A percentile compares a stretch with the other conserved stretches of the same genome.
Conservation (phyloP, 225 moss, liverwort and hornwort species). For the Rhytidiadelphus loreus region DNA sequence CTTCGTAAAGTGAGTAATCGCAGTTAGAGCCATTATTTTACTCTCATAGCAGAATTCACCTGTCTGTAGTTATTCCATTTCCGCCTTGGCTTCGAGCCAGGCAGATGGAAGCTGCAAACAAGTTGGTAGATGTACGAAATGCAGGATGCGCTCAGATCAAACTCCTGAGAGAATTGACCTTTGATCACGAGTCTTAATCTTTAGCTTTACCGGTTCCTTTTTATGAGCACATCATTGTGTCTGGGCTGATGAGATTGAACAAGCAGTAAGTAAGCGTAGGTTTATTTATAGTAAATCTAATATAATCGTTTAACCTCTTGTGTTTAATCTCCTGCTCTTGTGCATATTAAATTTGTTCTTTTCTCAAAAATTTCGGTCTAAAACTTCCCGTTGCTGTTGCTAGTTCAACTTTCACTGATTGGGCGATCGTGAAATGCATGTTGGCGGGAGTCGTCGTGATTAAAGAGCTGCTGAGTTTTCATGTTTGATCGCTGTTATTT, state of each 20-base stretch:
- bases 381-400: background rate
- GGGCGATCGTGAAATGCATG: background rate
- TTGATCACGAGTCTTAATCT: background rate
- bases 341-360: background rate
- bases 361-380: background rate
- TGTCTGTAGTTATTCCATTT: background rate
- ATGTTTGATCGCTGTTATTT: background rate
- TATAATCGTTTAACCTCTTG: background rate
- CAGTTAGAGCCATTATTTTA: background rate
- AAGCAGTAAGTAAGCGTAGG: background rate
- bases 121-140: background rate
- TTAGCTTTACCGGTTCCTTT: background rate
- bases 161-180: background rate
- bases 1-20: background rate
- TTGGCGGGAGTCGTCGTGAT: background rate
- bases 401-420: background rate
- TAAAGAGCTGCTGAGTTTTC: background rate
- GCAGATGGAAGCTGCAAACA: background rate
- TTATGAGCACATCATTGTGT: background rate
- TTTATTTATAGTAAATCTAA: background rate
- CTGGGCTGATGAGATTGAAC: background rate
- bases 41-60: background rate
- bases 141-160: background rate
- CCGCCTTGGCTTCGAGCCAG: background rate
- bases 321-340: background rate